Evolutionary conservation across 768 basidiomycete species (phyloP), one percentile per base, ranked within the genome.

Genomic region (Pulveroboletus sp.): DNA sequence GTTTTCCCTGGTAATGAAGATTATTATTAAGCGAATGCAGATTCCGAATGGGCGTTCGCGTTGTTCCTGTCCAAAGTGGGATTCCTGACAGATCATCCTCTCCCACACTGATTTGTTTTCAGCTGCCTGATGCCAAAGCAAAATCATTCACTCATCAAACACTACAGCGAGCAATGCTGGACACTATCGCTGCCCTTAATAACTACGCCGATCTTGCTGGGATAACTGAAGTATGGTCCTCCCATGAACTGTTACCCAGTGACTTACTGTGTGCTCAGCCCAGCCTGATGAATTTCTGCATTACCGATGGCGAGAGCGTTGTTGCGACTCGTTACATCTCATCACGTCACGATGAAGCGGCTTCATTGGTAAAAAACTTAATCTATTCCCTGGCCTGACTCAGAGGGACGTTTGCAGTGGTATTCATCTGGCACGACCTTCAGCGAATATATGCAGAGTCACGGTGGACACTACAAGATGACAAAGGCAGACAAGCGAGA

Each of bases 11-110:
- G 14, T 7, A 27, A 14, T 16, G 35, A 26, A 39, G 27, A 16
- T 17, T 36, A 14, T 20, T 29, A 39, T 45, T 37, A 37, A 47
- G 40, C 13, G 39, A 43, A 34, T 43, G 23, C 40, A 87, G 95
- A 99, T 69, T 94, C 92, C 4, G 94, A 99, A 74, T 97, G 94
- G 93, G 86, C 91, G 6, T 99, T 98, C 64, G 93, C 90, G 8
- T 71, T 95, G 43, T 89, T 94, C 66, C 69, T 98, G 26, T 90
- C 93, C 3, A 89, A 86, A 73, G 90, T 82, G 53, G 54, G 45
- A 32, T 50, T 17, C 5, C 55, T 26, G 6, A 6, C 20, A 22
- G 31, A 38, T 13, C 39, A 39, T 22, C 26, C 40, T 24, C 29
- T 26, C 12, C 42, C 13, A 30, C 19, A 39, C 56, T 55, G 44